These are phyloP conservation scores for Sugiyamaella floridensis DNA, from an alignment of 805 yeast species.

Conservation along the genomic window DNA sequence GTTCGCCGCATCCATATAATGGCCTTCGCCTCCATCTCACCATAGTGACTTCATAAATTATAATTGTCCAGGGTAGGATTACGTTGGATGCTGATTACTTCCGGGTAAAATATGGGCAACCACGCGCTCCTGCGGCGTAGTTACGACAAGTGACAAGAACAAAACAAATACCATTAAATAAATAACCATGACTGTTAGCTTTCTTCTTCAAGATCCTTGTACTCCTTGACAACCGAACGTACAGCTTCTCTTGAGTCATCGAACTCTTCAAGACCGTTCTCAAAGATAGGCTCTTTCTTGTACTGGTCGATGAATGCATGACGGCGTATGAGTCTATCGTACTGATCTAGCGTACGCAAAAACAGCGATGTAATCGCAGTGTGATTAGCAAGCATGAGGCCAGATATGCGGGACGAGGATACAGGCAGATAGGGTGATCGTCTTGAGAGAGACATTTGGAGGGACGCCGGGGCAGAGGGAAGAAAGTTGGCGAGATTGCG, in stretches of 20 bases:
- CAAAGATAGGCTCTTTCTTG: conserved; percentile 39
- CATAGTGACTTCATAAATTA: background rate
- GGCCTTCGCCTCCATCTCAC: background rate
- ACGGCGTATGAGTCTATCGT: conserved; percentile 69
- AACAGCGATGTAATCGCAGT: conserved; percentile 67
- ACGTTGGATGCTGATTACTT: too few relatives aligned
- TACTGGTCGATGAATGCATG: conserved; percentile 82
- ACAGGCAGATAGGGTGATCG: conserved; percentile 52
- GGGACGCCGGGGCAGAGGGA: conserved; percentile 77
- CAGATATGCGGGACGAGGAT: conserved; percentile 52
- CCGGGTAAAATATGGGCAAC: too few relatives aligned
- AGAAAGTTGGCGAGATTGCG: conserved; percentile 56
- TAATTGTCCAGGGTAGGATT: too few relatives aligned
- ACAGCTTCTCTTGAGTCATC: conserved; percentile 73
- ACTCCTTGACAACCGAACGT: conserved; percentile 67
- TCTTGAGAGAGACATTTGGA: conserved; percentile 70
- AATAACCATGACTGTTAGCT: background rate
- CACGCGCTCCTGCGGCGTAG: too few relatives aligned
- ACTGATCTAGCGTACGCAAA: conserved; percentile 62
- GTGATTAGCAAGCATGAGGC: conserved; percentile 77
- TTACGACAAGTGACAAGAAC: too few relatives aligned
- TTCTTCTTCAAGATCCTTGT: conserved; percentile 40
- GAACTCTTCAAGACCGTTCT: conserved; percentile 53
- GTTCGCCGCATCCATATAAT: background rate
- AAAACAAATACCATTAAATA: too few relatives aligned